phyloP scores from a whole-genome alignment of 805 yeast species.

The Saccharomyces mikatae region DNA sequence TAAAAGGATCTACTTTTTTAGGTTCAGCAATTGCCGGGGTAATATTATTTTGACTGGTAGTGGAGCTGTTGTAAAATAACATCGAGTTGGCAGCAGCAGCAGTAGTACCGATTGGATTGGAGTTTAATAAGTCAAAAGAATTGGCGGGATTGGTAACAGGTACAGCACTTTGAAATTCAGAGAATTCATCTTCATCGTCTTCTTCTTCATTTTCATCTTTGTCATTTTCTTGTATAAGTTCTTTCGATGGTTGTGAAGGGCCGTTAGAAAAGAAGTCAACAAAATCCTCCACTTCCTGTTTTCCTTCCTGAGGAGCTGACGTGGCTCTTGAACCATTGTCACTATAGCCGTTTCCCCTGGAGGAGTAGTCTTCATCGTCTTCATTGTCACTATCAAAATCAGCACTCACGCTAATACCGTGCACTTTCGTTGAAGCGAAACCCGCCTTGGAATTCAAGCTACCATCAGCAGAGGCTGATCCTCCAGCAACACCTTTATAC shows the following conservation, averaged over 20 bases:
- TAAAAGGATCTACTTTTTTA: conserved; percentile 57
- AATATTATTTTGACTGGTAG: conserved; percentile 3
- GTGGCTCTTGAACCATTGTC: background rate
- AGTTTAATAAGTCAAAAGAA: conserved; percentile 28
- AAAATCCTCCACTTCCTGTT: background rate
- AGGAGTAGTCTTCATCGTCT: conserved; percentile 25
- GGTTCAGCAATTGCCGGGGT: conserved; percentile 34
- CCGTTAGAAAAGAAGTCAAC: conserved; percentile 41
- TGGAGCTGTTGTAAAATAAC: background rate
- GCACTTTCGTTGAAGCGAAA: conserved; percentile 13
- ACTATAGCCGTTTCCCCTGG: conserved; percentile 23
- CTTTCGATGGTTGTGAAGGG: conserved; percentile 13
- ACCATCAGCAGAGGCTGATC: conserved; percentile 33
- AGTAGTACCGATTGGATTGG: conserved; percentile 17
- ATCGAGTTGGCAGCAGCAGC: conserved; percentile 17
- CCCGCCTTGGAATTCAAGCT: conserved; percentile 21
- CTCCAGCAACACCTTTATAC: conserved; percentile 73
- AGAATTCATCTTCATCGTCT: conserved; percentile 68
- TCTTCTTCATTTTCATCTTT: conserved; percentile 28
- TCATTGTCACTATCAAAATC: conserved; percentile 44
- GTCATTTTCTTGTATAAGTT: conserved; percentile 8
- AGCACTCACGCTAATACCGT: conserved; percentile 31
- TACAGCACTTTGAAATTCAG: conserved; percentile 68
- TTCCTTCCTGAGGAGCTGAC: background rate
- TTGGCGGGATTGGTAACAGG: conserved; percentile 34